Evolutionary conservation across 2,329 filamentous ascomycete genomes (phyloP).

Genomic region (Cryphonectria radicalis): DNA sequence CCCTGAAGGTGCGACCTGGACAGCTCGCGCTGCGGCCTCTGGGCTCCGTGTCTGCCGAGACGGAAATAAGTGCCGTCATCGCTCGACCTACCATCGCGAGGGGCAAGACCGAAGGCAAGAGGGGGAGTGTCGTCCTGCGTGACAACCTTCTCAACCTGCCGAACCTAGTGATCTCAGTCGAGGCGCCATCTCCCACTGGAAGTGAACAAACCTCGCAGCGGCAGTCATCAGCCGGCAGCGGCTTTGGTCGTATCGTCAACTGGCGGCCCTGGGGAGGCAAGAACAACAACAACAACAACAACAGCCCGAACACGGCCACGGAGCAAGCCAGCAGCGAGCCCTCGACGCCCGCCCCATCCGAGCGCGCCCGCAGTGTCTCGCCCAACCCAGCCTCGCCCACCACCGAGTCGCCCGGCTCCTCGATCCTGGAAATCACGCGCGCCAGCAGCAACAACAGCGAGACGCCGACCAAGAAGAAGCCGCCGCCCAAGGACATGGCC

Average conservation of each 20-base stretch:
- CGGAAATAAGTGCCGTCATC: slow-evolving; percentile 61
- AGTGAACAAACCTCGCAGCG: slow-evolving; percentile 16
- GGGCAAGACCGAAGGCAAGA: slow-evolving; percentile 43
- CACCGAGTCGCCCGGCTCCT: slow-evolving; percentile 24
- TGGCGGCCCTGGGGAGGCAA: slow-evolving; percentile 53
- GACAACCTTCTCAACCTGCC: slow-evolving; percentile 54
- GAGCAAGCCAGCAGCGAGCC: slow-evolving; percentile 3
- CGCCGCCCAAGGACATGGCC: slow-evolving; percentile 18
- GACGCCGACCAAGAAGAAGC: slow-evolving; percentile 14
- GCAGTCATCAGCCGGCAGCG: slow-evolving; percentile 32
- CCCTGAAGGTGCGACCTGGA: slow-evolving; percentile 73
- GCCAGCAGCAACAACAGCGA: slow-evolving; percentile 5
- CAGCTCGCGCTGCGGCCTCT: slow-evolving; percentile 67
- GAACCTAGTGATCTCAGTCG: slow-evolving; percentile 35
- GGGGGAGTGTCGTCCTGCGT: slow-evolving; percentile 62
- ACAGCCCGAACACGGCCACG: not conserved
- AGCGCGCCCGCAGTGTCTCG: slow-evolving; percentile 18
- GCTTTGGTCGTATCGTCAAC: slow-evolving; percentile 50
- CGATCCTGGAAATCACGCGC: slow-evolving; percentile 19
- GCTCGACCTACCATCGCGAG: slow-evolving; percentile 62
- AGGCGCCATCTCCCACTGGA: not conserved
- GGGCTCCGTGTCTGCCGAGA: slow-evolving; percentile 58
- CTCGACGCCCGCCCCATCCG: slow-evolving; percentile 20
- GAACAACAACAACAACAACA: not conserved
- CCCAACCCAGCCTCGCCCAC: slow-evolving; percentile 22